These are phyloP conservation scores for Amanita rimosa DNA, from an alignment of 768 basidiomycete species.

Conservation along the genomic window DNA sequence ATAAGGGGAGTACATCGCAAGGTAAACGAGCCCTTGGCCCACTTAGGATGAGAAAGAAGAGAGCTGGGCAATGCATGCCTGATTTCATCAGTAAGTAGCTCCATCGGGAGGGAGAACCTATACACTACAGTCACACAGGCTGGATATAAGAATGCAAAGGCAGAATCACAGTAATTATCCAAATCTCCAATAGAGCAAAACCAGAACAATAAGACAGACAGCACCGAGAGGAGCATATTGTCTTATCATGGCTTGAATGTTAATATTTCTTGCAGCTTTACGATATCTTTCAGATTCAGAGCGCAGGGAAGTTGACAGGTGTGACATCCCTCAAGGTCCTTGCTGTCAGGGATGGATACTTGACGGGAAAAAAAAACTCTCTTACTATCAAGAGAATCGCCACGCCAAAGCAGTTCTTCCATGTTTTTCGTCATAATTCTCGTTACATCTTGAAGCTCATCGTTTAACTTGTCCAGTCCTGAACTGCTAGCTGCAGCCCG, in stretches of 20 bases:
- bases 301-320: constrained; percentile 85
- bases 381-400: constrained; percentile 88
- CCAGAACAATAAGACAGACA: constrained; percentile 65
- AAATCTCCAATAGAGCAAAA: constrained; percentile 74
- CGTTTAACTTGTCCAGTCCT: constrained; percentile 80
- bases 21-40: neutral
- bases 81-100: constrained; percentile 2
- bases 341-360: neutral
- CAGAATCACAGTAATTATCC: constrained; percentile 16
- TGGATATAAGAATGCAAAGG: constrained; percentile 2
- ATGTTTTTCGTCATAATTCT: constrained; percentile 99
- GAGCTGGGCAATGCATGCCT: neutral
- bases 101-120: constrained; percentile 1
- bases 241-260: constrained; percentile 84
- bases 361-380: constrained; percentile 18
- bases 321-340: constrained; percentile 67
- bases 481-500: constrained; percentile 61
- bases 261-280: constrained; percentile 90
- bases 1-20: constrained; percentile 23
- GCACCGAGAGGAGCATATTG: constrained; percentile 93
- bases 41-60: neutral
- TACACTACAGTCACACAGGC: neutral
- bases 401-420: constrained; percentile 98
- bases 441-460: constrained; percentile 95
- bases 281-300: constrained; percentile 98